Base-by-base conservation (phyloP, 148 eudicot genomes). In the Gaultheria prostrata region DNA sequence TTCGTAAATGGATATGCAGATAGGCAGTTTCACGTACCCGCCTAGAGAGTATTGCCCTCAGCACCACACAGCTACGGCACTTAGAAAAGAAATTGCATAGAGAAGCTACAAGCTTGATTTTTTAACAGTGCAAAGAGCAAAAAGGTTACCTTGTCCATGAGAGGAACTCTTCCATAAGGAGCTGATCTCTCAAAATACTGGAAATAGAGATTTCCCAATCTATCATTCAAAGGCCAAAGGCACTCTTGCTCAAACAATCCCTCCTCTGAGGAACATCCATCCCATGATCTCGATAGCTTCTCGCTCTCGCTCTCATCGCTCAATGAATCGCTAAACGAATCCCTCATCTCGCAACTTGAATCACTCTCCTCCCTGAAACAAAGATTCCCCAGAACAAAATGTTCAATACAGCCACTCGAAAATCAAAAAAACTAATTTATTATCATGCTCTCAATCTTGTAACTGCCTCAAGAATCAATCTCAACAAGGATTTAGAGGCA, bases 231-330 rank as follows among this genome's bases (percentile, higher is more conserved):
- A 73, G 90, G 97, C 91, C 91, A 87, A 1, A 76, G 85, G 76
- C 76, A 86, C 20, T 94, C 97, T 51, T 90, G 92, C 84, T 94
- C 98, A 54, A 77, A 91, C 56, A 88, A 84, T 9, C 95, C 94
- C n/a, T 93, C 98, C 82, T 94, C 98, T 0, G 97, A 94, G 0
- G 99, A 97, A 61, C 93, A 91, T 6, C 98, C 97, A 73, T 95
- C 99, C 98, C 98, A 95, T 39, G 43, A 39, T 86, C 97, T 86
- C 15, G 93, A 95, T 33, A 88, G 80, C 88, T 95, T 95, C 76
- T 93, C 98, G 48, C 98, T 86, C 86, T 94, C 99, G 26, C 98
- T 95, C 89, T 93, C 99, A 10, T 97, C 99, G 61, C 99, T 97
- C 72, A 91, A 91, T 3, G 98, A 94, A 80, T 97, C 99, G 79